phyloP scores from a whole-genome alignment of 106 monocot genomes.

The Dendrobium chrysotoxum region DNA sequence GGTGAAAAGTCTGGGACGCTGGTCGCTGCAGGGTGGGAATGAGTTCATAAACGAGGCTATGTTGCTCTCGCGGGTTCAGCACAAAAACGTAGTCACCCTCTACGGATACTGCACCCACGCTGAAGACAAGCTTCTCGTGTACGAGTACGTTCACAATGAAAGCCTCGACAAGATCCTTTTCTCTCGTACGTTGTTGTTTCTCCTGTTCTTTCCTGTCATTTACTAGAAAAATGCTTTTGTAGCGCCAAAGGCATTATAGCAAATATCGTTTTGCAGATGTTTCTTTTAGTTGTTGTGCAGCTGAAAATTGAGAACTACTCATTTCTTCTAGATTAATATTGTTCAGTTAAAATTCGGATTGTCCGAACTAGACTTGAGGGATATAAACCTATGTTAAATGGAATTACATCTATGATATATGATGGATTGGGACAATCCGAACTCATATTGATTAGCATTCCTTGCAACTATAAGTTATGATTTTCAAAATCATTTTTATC shows the following conservation, averaged over 20 bases:
- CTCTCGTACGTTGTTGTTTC: conserved; percentile 19
- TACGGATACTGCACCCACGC: conserved; percentile 53
- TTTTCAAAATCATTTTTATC: neutral
- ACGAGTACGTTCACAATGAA: conserved; percentile 64
- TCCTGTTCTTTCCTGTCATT: neutral
- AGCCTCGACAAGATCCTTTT: conserved; percentile 85
- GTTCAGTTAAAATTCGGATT: neutral
- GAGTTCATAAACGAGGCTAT: conserved; percentile 79
- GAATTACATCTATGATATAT: neutral
- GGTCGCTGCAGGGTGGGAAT: conserved; percentile 47
- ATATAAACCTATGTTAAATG: no score
- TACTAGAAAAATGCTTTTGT: neutral
- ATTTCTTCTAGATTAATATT: neutral
- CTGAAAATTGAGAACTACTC: neutral
- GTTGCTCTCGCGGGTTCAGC: conserved; percentile 70
- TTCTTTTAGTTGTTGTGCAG: neutral
- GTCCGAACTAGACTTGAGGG: neutral
- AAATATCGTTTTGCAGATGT: neutral
- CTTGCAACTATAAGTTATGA: neutral
- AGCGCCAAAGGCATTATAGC: neutral
- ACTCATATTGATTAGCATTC: neutral
- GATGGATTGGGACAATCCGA: neutral
- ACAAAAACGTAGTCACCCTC: conserved; percentile 72
- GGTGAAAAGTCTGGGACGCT: conserved; percentile 53
- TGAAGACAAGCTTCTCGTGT: conserved; percentile 66